Percentiles rank a stretch among this genome's conserved stretches.
Conservation (phyloP, 2,329 filamentous ascomycete genomes). For the Beauveria sp. region DNA sequence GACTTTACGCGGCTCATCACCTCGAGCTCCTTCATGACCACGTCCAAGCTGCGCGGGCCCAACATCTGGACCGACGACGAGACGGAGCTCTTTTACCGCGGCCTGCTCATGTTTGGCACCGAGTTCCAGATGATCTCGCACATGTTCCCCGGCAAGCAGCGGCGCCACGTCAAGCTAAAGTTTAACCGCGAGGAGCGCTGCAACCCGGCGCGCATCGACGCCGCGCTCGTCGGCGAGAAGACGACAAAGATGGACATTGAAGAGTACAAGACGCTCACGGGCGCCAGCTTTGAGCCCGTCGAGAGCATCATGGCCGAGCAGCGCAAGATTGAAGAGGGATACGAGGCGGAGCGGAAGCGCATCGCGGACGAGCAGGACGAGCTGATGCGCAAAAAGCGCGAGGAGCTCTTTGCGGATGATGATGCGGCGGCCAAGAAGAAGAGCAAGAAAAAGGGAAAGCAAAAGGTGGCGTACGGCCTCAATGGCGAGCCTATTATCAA, state of each 20-base stretch:
- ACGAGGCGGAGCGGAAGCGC: conserved; percentile 35
- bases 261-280: conserved; percentile 49
- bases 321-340: conserved; percentile 36
- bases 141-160: conserved; percentile 65
- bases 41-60: conserved; percentile 53
- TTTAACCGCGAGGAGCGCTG: conserved; percentile 72
- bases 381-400: conserved; percentile 38
- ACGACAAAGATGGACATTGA: conserved; percentile 51
- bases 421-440: conserved; percentile 25
- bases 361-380: conserved; percentile 40
- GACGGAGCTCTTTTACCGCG: conserved; percentile 70
- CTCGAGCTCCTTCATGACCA: conserved; percentile 55
- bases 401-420: conserved; percentile 40
- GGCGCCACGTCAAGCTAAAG: conserved; percentile 72
- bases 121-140: conserved; percentile 74
- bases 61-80: conserved; percentile 64
- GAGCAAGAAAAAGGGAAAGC: conserved; percentile 24
- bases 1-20: conserved; percentile 69
- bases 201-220: conserved; percentile 55
- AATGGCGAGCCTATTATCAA: conserved; percentile 28
- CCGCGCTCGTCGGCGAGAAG: conserved; percentile 54
- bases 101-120: conserved; percentile 68
- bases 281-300: conserved; percentile 45
- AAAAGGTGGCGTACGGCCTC: conserved; percentile 27
- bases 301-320: conserved; percentile 50